These are phyloP conservation scores for Alternaria triticina DNA, from an alignment of 2,329 filamentous ascomycete genomes.

Conservation along the genomic window DNA sequence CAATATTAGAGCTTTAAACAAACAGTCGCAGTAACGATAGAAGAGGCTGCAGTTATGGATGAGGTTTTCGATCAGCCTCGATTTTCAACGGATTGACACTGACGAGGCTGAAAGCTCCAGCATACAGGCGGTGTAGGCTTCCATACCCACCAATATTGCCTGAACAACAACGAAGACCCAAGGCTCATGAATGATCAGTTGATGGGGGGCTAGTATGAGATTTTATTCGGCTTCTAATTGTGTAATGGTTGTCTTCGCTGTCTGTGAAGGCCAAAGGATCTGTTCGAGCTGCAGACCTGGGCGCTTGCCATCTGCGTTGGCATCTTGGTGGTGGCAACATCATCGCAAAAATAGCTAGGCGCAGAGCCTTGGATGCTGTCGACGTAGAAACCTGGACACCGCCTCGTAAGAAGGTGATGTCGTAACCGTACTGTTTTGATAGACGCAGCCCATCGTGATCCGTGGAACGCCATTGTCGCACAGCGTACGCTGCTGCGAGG, in stretches of 20 bases:
- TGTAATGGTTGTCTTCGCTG: background rate
- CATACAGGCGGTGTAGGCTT: conserved; percentile 7
- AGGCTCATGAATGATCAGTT: background rate
- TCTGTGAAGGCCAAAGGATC: background rate
- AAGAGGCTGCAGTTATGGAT: background rate
- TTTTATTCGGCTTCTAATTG: background rate
- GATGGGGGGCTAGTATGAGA: background rate
- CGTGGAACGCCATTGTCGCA: background rate
- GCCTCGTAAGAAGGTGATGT: background rate
- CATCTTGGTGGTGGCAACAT: background rate
- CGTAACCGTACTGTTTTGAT: background rate
- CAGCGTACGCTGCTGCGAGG: background rate
- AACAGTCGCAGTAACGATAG: background rate
- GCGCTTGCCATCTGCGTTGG: background rate
- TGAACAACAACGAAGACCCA: conserved; percentile 2
- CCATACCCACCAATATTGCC: conserved; percentile 3
- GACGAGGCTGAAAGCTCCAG: conserved; percentile 4
- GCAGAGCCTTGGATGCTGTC: background rate
- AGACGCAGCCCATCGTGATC: background rate
- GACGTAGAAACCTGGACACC: background rate
- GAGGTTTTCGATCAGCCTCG: background rate
- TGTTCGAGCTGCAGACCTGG: background rate
- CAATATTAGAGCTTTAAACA: too few relatives aligned
- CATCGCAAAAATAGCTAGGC: background rate
- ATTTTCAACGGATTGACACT: background rate